Evolutionary conservation across 192 early-diverging fungal species (phyloP).

Genomic region (Geosiphon pyriformis): DNA sequence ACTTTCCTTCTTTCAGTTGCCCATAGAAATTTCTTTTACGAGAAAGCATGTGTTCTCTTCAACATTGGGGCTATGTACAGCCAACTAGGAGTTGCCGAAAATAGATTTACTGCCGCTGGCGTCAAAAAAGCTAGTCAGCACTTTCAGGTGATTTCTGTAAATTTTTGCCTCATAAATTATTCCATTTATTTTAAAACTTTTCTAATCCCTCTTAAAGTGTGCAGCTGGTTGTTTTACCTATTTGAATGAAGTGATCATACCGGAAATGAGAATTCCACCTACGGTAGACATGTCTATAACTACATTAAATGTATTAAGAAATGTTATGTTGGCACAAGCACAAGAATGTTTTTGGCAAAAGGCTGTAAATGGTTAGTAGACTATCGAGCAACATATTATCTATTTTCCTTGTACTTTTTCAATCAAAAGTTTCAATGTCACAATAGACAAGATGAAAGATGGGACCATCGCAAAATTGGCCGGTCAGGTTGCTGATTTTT

Average conservation of each 20-base stretch:
- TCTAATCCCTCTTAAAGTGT: slow-evolving; percentile 48
- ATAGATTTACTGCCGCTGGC: slow-evolving; percentile 65
- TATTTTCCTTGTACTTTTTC: background rate
- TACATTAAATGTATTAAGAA: slow-evolving; percentile 61
- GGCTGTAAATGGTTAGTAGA: slow-evolving; percentile 49
- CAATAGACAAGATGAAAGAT: slow-evolving; percentile 72
- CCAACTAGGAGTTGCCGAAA: slow-evolving; percentile 68
- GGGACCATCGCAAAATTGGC: slow-evolving; percentile 73
- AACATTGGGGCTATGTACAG: slow-evolving; percentile 84
- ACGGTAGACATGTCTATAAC: slow-evolving; percentile 64
- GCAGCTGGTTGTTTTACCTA: slow-evolving; percentile 75
- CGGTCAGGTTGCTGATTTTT: slow-evolving; percentile 64
- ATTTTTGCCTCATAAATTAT: background rate
- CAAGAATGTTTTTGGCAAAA: slow-evolving; percentile 92
- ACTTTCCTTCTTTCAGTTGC: slow-evolving; percentile 37
- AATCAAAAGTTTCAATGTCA: background rate
- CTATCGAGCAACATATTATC: background rate
- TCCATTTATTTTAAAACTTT: too few species aligned
- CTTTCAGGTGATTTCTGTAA: slow-evolving; percentile 58
- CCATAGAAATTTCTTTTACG: slow-evolving; percentile 72
- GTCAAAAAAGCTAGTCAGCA: slow-evolving; percentile 68
- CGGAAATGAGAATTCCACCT: slow-evolving; percentile 59
- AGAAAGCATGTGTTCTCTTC: slow-evolving; percentile 79
- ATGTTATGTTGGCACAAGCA: slow-evolving; percentile 89
- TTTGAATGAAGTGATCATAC: slow-evolving; percentile 51